A percentile compares a stretch with the other conserved stretches of the same genome.
Evolutionary conservation across 2,329 filamentous ascomycete species (phyloP).

Genomic region (Rhynchosporium agropyri): DNA sequence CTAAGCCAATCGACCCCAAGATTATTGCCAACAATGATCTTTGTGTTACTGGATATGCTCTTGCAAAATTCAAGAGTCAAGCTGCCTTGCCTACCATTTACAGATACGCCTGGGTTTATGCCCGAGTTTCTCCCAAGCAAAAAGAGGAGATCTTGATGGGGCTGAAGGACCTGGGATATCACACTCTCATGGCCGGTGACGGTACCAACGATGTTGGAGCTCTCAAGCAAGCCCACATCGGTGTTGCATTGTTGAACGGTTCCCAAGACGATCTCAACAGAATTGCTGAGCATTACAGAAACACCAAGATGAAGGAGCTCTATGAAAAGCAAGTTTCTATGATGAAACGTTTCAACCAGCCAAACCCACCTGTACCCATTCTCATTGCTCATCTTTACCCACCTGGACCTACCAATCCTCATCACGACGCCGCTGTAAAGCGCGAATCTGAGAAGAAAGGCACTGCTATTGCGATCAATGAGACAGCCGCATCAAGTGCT

Average conservation of each 20-base stretch:
- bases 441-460: conserved; percentile 82
- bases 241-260: conserved; percentile 93
- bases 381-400: conserved; percentile 94
- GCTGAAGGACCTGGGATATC: conserved; percentile 95
- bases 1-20: conserved; percentile 75
- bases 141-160: conserved; percentile 98
- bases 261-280: conserved; percentile 87
- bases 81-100: conserved; percentile 75
- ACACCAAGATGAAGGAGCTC: conserved; percentile 96
- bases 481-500: conserved; percentile 53
- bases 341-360: conserved; percentile 95
- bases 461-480: conserved; percentile 54
- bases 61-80: conserved; percentile 85
- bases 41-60: conserved; percentile 92
- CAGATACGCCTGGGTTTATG: conserved; percentile 94
- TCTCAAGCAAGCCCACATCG: conserved; percentile 96
- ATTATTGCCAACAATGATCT: conserved; percentile 88
- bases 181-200: conserved; percentile 97
- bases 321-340: conserved; percentile 94
- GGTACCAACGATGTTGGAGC: conserved; percentile 98
- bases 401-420: conserved; percentile 86
- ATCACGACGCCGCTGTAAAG: conserved; percentile 89
- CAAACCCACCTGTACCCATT: conserved; percentile 85
- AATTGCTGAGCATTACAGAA: conserved; percentile 91
- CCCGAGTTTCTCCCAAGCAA: conserved; percentile 96